Base-by-base conservation (phyloP, 2,329 filamentous ascomycete genomes). In the Neoscytalidium dimidiatum region DNA sequence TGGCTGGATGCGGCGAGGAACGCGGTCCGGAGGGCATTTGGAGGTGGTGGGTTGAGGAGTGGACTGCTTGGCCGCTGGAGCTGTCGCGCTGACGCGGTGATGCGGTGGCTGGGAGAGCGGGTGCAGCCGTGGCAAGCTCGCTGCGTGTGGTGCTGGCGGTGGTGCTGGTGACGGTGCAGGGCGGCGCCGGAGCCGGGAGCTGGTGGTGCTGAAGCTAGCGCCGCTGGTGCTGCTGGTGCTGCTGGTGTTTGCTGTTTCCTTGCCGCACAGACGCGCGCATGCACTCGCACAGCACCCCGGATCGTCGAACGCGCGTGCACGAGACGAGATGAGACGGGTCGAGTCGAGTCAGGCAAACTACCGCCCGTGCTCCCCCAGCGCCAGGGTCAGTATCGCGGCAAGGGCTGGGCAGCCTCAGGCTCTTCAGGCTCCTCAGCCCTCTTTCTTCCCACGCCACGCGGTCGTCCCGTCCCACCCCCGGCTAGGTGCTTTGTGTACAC, bases 261-360 rank as follows among this genome's bases (percentile, higher is more conserved):
- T 5, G 8, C n/a, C 19, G 29, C 49, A 53, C 49, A 23, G 31
- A 38, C 49, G 19, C 29, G 2, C 8, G 13, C 33, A 35, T 9
- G 21, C 52, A n/a, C n/a, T n/a, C n/a, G n/a, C n/a, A n/a, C n/a
- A n/a, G 52, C 52, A 44, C 53, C 53, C 53, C 53, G 53, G 53
- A 58, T 58, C 53, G 35, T 19, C 38, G 52, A 26, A n/a, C n/a
- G n/a, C 31, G 21, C 13, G 21, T 21, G 53, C 53, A 58, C 53
- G 53, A n/a, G n/a, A n/a, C n/a, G n/a, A n/a, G n/a, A n/a, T n/a
- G n/a, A n/a, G n/a, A n/a, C n/a, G n/a, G n/a, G n/a, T n/a, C n/a
- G n/a, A n/a, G n/a, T n/a, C n/a, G n/a, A 58, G 53, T 58, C 53
- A 58, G 23, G 17, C 46, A 7, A 26, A 19, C 48, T 41, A 31